Evolutionary conservation across 2,329 filamentous ascomycete genomes (phyloP), one percentile per base, ranked within the genome.

Genomic region (Aspergillus brunneoviolaceus): DNA sequence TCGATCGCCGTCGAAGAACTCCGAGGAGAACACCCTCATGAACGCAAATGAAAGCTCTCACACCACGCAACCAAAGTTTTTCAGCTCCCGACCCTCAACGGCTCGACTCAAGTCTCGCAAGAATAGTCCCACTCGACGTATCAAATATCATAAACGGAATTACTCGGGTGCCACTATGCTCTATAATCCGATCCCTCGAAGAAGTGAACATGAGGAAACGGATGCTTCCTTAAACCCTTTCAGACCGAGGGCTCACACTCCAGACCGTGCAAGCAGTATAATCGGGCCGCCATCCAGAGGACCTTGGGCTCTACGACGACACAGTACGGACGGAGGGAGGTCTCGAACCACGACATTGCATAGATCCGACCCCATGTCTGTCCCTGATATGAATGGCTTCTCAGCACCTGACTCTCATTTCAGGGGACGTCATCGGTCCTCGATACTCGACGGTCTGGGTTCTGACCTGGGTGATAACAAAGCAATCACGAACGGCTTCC

Each of bases 151-250:
- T 69, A 84, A 79, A 58, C 88, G 92, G 42, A 92, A 91, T 12
- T 74, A 89, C 4, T 96, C 93, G 0, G 89, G 87, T 21, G 91
- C 88, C 67, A 96, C 93, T 0, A 92, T 96, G 57, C 80, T 96
- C 1, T 96, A 90, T 76, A 92, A 90, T 35, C 92, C 92, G 0
- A 79, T 86, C 33, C 79, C 61, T 39, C 61, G 74, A 56, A 60
- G 70, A 63, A 68, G 76, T 72, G 49, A 80, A 79, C 48, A 78
- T 73, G 60, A 81, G 75, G 70, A 75, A 71, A 63, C 61, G 6
- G 68, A 69, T 39, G 62, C 63, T 58, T 69, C 55, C 53, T 68
- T 57, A 57, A 63, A 63, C 21, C 66, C 69, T 53, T 51, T 66
- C 23, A 59, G 67, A 35, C 55, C 65, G 21, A 60, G 63, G 57